A percentile compares a stretch with the other conserved stretches of the same genome.
phyloP scores from a whole-genome alignment of 768 basidiomycete genomes.

The Leccinellum rugosiceps region DNA sequence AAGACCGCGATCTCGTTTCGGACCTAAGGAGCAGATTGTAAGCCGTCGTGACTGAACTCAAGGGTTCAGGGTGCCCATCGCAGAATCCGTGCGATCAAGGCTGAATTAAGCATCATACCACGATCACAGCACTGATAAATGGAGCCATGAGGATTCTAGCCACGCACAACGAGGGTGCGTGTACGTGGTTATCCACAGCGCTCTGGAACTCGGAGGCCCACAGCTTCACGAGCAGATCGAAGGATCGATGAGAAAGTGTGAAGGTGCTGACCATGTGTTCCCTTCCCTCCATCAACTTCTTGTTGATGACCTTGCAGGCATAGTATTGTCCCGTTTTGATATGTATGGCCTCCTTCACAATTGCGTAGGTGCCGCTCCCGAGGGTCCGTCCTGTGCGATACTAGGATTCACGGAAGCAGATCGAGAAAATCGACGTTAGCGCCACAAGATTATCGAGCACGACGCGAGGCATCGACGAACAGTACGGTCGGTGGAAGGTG shows the following conservation, averaged over 20 bases:
- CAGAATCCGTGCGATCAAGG: background rate
- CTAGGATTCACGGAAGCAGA: slow-evolving; percentile 34
- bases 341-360: slow-evolving; percentile 94
- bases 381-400: slow-evolving; percentile 87
- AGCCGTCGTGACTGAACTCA: slow-evolving; percentile 4
- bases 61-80: slow-evolving; percentile 16
- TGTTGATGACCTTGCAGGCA: slow-evolving; percentile 99
- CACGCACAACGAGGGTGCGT: slow-evolving; percentile 2
- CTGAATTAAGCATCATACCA: slow-evolving; percentile 1
- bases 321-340: slow-evolving; percentile 91
- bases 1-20: slow-evolving; percentile 96
- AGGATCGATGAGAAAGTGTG: slow-evolving; percentile 5
- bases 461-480: slow-evolving; percentile 1
- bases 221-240: slow-evolving; percentile 2
- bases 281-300: slow-evolving; percentile 96
- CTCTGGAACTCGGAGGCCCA: background rate
- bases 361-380: slow-evolving; percentile 91
- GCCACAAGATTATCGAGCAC: slow-evolving; percentile 2
- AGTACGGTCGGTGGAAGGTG: background rate
- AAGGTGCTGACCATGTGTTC: slow-evolving; percentile 83
- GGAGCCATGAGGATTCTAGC: background rate
- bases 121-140: slow-evolving; percentile 17
- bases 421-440: slow-evolving; percentile 5
- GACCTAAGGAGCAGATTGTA: slow-evolving; percentile 49
- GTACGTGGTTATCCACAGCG: slow-evolving; percentile 1